Evolutionary conservation across 116 monocot genomes (phyloP).

Genomic region (Dioscorea cayenensis): DNA sequence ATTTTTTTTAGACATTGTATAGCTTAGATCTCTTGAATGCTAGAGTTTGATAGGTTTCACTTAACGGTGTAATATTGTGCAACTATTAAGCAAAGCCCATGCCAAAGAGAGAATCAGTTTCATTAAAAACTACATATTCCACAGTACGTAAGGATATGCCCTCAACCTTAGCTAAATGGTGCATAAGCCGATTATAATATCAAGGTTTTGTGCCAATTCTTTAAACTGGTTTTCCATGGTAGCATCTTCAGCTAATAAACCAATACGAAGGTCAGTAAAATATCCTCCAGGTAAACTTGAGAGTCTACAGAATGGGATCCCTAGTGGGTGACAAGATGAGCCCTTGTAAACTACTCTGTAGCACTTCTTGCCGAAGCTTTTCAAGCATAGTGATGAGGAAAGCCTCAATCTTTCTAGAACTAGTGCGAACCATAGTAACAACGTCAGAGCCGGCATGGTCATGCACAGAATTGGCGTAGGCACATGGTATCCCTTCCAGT

Average conservation of each 20-base stretch:
- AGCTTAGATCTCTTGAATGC: no score
- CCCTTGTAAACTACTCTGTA: slow-evolving; percentile 58
- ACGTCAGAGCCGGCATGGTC: slow-evolving; percentile 84
- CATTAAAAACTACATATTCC: slow-evolving; percentile 96
- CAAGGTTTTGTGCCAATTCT: slow-evolving; percentile 82
- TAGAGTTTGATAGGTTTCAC: slow-evolving; percentile 81
- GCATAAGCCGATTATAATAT: slow-evolving; percentile 90
- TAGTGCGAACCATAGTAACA: slow-evolving; percentile 92
- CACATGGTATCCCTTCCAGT: slow-evolving; percentile 75
- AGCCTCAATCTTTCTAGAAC: slow-evolving; percentile 91
- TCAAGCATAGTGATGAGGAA: slow-evolving; percentile 83
- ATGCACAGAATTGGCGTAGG: slow-evolving; percentile 90
- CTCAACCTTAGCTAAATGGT: slow-evolving; percentile 79
- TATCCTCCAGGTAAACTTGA: slow-evolving; percentile 83
- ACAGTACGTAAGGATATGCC: slow-evolving; percentile 74
- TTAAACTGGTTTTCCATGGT: slow-evolving; percentile 96
- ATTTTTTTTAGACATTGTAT: no score
- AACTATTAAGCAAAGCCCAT: slow-evolving; percentile 90
- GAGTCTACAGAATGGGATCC: slow-evolving; percentile 79
- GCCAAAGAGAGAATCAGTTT: slow-evolving; percentile 81
- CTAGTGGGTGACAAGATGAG: slow-evolving; percentile 76
- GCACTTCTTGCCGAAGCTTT: slow-evolving; percentile 62
- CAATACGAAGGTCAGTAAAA: slow-evolving; percentile 52
- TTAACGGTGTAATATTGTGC: slow-evolving; percentile 54
- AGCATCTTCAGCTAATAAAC: slow-evolving; percentile 82